Percentiles rank a stretch among this genome's conserved stretches.
phyloP scores from a whole-genome alignment of 1,284 basidiomycete species.

The Termitomyces sp. region DNA sequence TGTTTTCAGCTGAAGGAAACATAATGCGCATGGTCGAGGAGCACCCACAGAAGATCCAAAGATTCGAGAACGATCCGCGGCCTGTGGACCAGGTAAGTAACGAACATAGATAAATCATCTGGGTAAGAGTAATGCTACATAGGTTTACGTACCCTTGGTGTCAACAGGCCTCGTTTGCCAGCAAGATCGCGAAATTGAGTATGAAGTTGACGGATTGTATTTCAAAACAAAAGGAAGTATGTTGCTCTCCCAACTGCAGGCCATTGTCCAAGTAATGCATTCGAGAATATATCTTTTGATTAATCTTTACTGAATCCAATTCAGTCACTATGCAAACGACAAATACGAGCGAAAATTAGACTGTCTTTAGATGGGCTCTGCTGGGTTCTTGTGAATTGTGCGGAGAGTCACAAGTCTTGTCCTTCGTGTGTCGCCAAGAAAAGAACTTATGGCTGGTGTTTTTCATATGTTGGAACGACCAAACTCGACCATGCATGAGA shows the following conservation, averaged over 20 bases:
- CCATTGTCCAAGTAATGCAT: background rate
- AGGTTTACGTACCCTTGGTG: background rate
- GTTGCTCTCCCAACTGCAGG: background rate
- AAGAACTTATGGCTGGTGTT: background rate
- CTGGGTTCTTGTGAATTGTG: background rate
- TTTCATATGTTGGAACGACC: constrained; percentile 2
- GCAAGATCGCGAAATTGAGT: background rate
- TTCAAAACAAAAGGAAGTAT: background rate
- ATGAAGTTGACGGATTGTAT: background rate
- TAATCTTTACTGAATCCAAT: background rate
- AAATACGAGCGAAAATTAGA: background rate
- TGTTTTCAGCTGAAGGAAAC: constrained; percentile 1
- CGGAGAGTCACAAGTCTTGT: background rate
- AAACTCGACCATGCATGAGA: background rate
- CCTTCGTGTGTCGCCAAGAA: background rate
- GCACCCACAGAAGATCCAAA: constrained; percentile 9
- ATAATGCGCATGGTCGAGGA: constrained; percentile 9
- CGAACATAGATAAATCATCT: constrained; percentile 16
- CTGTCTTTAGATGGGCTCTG: background rate
- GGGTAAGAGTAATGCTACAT: background rate
- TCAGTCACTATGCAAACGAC: background rate
- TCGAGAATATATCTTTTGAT: background rate
- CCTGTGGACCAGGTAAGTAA: constrained; percentile 4
- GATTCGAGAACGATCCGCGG: constrained; percentile 19
- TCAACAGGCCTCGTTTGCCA: background rate